Base-by-base conservation (phyloP, 2,329 filamentous ascomycete genomes). In the Sordariomycetes sp. region DNA sequence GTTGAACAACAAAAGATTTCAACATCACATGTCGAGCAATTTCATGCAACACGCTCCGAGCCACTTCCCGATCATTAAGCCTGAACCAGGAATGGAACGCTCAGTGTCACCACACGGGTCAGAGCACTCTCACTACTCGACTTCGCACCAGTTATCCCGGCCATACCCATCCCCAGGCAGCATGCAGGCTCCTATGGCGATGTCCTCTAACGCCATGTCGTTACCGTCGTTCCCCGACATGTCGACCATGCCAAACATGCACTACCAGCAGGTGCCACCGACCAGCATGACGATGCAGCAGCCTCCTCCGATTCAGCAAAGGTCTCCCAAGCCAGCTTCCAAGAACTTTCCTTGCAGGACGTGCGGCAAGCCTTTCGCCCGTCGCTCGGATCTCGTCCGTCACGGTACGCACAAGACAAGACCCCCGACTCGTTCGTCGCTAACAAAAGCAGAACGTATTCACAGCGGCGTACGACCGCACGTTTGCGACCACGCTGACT, bases 391-490 rank as follows among this genome's bases (percentile, higher is more conserved):
- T 63, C 75, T 96, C 33, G 86, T 88, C 42, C 77, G 92, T 49
- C 92, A 98, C 62, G 90, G 90, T 95, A 75, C 58, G 82, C 61
- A 20, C n/a, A 16, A 19, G 15, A 28, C 16, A 12, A 24, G 20
- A n/a, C 6, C 19, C 14, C 23, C 10, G 9, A 15, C 10, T 28
- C 3, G 10, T 3, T 14, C 9, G 21, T 10, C 7, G 11, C 9
- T 16, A 5, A n/a, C 6, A 27, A 18, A 14, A 7, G 44, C 48
- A 95, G 90, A 96, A 63, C 86, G 92, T 30, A 98, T 98, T 45
- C 92, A 98, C 60, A 94, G 79, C 40, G 90, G 90, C 30, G 72
- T 88, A 38, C 73, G 90, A 39, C 92, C 92, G 32, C 92, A 98
- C 54, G 82, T 90, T 32, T 98, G 92, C 61, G 88, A 95, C 49